phyloP scores from a whole-genome alignment of 805 yeast genomes.

The Saturnispora silvae region DNA sequence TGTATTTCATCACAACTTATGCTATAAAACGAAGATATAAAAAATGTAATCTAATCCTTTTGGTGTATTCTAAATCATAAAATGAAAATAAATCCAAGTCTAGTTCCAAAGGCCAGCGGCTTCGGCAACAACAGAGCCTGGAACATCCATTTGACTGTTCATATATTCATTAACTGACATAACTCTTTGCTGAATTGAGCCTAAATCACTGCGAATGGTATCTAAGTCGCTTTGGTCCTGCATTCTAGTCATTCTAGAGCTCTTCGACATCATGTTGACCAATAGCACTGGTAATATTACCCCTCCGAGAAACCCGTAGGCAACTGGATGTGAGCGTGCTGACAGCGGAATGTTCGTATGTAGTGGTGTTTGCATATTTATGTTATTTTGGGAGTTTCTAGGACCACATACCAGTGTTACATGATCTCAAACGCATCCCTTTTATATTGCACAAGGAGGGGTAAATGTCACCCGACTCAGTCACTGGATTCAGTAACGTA shows the following conservation, averaged over 20 bases:
- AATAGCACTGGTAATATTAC: conserved; percentile 12
- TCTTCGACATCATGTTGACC: conserved; percentile 9
- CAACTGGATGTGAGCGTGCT: conserved; percentile 12
- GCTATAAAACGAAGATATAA: background rate
- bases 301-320: conserved; percentile 14
- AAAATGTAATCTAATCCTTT: background rate
- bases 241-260: conserved; percentile 8
- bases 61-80: too few species aligned
- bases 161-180: conserved; percentile 13
- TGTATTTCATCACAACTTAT: too few species aligned
- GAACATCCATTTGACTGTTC: conserved; percentile 11
- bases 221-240: conserved; percentile 13
- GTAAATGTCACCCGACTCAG: background rate
- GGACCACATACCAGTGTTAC: too few species aligned
- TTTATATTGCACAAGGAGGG: background rate
- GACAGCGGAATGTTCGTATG: conserved; percentile 9
- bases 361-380: conserved; percentile 5
- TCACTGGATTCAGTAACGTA: background rate
- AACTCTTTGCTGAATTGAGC: conserved; percentile 10
- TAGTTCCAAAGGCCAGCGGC: conserved; percentile 7
- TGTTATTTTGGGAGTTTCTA: background rate
- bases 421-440: background rate
- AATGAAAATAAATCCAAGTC: too few species aligned
- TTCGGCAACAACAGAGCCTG: conserved; percentile 8
- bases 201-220: conserved; percentile 6